Conservation (phyloP, 768 basidiomycete species). For the Tulasnella sp. region DNA sequence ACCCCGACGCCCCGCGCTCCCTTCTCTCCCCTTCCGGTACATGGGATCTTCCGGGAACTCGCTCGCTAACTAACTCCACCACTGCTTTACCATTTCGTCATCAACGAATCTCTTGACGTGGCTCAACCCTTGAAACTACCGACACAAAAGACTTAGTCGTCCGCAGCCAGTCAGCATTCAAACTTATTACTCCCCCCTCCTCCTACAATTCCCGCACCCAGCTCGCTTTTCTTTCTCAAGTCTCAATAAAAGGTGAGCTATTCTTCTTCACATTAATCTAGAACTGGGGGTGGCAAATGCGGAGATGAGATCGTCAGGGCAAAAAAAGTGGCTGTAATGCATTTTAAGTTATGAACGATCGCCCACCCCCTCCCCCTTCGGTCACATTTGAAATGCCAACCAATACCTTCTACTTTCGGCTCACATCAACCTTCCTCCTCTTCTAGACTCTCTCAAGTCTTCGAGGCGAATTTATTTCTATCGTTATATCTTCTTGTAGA, state of each 20-base stretch:
- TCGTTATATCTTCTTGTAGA: not conserved
- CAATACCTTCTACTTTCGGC: not conserved
- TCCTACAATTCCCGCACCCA: not conserved
- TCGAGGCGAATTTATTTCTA: not conserved
- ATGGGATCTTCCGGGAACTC: not conserved
- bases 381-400: not conserved
- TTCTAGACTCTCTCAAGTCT: not conserved
- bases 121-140: not conserved
- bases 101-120: not conserved
- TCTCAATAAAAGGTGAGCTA: not conserved
- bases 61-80: not conserved
- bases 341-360: not conserved
- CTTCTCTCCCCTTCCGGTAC: not conserved
- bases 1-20: no score
- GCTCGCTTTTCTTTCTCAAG: not conserved
- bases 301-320: not conserved
- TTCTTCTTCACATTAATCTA: not conserved
- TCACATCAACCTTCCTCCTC: not conserved
- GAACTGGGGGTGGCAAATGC: not conserved
- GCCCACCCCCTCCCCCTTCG: not conserved
- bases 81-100: not conserved
- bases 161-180: not conserved
- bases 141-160: not conserved
- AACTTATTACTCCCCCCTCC: not conserved
- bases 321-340: not conserved